Percentiles rank a stretch among this genome's conserved stretches.
These are phyloP conservation scores for Alternaria tenuissima DNA, from an alignment of 2,329 filamentous ascomycete species.

Conservation along the genomic window DNA sequence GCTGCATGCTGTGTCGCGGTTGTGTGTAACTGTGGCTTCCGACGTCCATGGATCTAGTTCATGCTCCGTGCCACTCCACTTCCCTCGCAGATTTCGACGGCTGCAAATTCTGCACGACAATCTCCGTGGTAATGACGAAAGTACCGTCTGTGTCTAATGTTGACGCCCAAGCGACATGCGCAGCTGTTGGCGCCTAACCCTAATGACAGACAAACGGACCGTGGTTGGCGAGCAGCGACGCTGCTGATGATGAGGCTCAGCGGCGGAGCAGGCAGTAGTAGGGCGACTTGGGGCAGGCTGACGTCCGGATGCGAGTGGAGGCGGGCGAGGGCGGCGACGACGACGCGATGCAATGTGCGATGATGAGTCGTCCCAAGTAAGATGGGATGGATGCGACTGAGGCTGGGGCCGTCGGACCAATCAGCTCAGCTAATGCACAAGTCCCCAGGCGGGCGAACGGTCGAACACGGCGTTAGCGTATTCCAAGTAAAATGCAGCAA, in stretches of 20 bases:
- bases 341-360: conserved; percentile 14
- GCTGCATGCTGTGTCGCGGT: conserved; percentile 44
- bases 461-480: conserved; percentile 11
- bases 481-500: conserved; percentile 14
- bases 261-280: conserved; percentile 4
- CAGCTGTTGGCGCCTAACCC: conserved; percentile 36
- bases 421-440: conserved; percentile 13
- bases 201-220: conserved; percentile 8
- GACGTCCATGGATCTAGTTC: conserved; percentile 37
- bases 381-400: conserved; percentile 23
- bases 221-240: conserved; percentile 5
- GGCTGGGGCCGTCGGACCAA: conserved; percentile 24
- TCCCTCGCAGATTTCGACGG: not conserved
- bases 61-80: conserved; percentile 19
- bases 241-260: not conserved
- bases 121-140: conserved; percentile 18
- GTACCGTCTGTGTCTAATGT: conserved; percentile 22
- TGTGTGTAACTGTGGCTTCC: conserved; percentile 40
- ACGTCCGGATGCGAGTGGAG: conserved; percentile 5
- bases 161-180: conserved; percentile 41
- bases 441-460: not conserved
- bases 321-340: conserved; percentile 1
- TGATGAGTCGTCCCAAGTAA: conserved; percentile 28
- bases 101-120: conserved; percentile 1
- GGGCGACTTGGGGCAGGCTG: conserved; percentile 23